Percentiles rank a stretch among this genome's conserved stretches.
Conservation (phyloP, 2,329 filamentous ascomycete species). For the Exophiala mesophila region DNA sequence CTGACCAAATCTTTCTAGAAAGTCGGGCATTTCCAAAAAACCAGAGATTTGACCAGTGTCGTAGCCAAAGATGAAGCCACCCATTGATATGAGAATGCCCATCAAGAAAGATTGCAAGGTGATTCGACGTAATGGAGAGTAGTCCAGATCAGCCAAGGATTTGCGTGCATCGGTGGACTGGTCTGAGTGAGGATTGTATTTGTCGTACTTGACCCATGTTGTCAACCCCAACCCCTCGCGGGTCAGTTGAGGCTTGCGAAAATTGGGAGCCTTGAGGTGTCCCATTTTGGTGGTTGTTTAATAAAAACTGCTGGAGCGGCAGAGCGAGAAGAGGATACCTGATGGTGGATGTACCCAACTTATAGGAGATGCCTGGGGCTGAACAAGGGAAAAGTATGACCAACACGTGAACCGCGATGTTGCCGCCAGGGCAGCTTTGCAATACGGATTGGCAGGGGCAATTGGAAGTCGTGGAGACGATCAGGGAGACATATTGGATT, state of each 20-base stretch:
- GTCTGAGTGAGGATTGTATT: constrained; percentile 19
- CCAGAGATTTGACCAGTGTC: constrained; percentile 43
- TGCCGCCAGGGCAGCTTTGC: background rate
- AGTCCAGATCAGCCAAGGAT: constrained; percentile 24
- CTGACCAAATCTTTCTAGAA: constrained; percentile 38
- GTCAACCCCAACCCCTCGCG: constrained; percentile 22
- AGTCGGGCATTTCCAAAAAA: constrained; percentile 40
- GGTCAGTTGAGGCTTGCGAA: constrained; percentile 15
- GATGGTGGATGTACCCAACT: constrained; percentile 6
- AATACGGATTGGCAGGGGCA: too few relatives aligned
- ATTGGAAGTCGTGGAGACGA: too few relatives aligned
- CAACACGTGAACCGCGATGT: background rate
- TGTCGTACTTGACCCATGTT: constrained; percentile 22
- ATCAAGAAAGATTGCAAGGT: constrained; percentile 37
- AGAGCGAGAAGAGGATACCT: constrained; percentile 3
- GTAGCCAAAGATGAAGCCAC: constrained; percentile 40
- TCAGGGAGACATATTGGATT: too few relatives aligned
- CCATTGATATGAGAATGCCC: constrained; percentile 44
- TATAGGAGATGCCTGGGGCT: constrained; percentile 5
- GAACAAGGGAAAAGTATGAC: background rate
- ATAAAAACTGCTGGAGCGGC: constrained; percentile 6
- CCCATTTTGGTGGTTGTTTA: constrained; percentile 15
- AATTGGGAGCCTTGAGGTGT: constrained; percentile 14
- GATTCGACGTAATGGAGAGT: constrained; percentile 28
- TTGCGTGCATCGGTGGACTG: constrained; percentile 21